These are phyloP conservation scores for Zoysia japonica DNA, from an alignment of 176 grass and related monocot genomes.

Conservation along the genomic window DNA sequence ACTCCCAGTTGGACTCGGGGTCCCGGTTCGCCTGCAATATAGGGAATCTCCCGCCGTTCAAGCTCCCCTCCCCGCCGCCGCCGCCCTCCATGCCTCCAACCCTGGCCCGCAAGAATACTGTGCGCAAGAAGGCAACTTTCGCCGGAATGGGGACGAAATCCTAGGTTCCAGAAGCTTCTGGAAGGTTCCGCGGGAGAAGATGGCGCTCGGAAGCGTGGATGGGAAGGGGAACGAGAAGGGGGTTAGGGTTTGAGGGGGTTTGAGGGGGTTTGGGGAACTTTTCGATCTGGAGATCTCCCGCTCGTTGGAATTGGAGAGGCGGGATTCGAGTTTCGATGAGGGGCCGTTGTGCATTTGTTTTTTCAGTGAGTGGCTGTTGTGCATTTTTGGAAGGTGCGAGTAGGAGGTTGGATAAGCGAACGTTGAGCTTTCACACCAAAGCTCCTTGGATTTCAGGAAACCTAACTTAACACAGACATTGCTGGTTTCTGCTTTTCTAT, in stretches of 20 bases:
- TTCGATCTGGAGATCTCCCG: constrained; percentile 60
- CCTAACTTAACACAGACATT: too few species aligned
- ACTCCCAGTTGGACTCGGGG: constrained; percentile 85
- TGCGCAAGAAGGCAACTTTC: constrained; percentile 18
- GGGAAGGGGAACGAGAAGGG: background rate
- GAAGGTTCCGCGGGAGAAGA: constrained; percentile 9
- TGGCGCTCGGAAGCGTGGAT: constrained; percentile 16
- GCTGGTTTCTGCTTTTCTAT: too few species aligned
- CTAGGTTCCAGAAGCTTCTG: constrained; percentile 26
- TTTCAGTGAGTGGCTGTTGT: background rate
- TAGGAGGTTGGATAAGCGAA: background rate
- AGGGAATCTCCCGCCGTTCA: constrained; percentile 38
- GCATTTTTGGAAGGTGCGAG: background rate
- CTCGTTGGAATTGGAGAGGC: constrained; percentile 41
- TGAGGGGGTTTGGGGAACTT: constrained; percentile 37
- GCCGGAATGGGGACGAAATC: background rate
- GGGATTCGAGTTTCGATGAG: constrained; percentile 28
- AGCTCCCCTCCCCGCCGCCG: constrained; percentile 40
- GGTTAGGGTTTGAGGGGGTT: constrained; percentile 50
- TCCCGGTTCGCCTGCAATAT: constrained; percentile 77
- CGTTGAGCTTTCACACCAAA: background rate
- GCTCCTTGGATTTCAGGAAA: too few species aligned
- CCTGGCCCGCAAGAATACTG: background rate
- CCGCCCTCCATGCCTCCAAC: constrained; percentile 39
- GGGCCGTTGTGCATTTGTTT: background rate